phyloP scores from a whole-genome alignment of 192 early-diverging fungal species.

The Haplosporangium gracile region DNA sequence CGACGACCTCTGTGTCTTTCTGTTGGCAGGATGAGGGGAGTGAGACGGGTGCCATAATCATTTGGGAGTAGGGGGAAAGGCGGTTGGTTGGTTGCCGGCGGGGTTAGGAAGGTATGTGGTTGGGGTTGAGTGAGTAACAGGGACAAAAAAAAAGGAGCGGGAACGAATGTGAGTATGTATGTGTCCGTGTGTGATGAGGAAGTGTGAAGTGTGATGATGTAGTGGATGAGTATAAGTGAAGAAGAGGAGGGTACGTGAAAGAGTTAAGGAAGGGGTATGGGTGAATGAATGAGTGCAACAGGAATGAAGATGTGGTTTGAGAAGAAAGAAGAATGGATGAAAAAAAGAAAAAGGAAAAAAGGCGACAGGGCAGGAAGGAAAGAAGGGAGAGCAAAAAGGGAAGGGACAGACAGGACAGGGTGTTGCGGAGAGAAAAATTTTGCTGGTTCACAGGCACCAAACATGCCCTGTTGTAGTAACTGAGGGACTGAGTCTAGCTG shows the following conservation, averaged over 20 bases:
- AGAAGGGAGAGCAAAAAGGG: not conserved
- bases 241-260: not conserved
- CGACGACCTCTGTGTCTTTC: no score
- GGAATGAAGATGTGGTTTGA: not conserved
- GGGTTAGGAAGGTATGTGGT: not conserved
- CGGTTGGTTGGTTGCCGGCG: no score
- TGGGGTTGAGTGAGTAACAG: conserved; percentile 2
- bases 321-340: not conserved
- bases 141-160: not conserved
- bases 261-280: not conserved
- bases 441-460: not conserved
- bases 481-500: not conserved
- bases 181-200: not conserved
- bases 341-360: not conserved
- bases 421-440: conserved; percentile 1
- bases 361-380: not conserved
- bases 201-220: not conserved
- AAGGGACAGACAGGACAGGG: not conserved
- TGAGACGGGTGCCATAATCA: conserved; percentile 11
- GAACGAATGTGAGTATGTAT: not conserved
- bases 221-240: not conserved
- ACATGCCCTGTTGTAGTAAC: not conserved
- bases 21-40: not conserved
- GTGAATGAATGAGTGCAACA: not conserved
- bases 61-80: not conserved